Base-by-base conservation (phyloP, 2,329 filamentous ascomycete genomes). In the Dactylellina parvicollis region DNA sequence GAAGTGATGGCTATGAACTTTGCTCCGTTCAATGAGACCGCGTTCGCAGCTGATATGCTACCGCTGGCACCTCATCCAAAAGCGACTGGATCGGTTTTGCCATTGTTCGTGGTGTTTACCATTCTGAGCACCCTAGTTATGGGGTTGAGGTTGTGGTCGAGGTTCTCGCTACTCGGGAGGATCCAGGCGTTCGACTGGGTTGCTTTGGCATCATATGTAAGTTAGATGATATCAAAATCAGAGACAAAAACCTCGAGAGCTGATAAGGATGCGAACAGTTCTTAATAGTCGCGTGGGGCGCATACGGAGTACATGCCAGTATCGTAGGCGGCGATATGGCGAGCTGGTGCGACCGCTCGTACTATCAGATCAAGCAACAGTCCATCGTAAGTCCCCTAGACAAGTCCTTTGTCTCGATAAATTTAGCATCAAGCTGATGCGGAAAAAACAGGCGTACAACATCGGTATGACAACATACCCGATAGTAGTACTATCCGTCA, bases 241-340 rank as follows among this genome's bases (percentile, higher is more conserved):
- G n/a, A n/a, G n/a, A n/a, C n/a, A n/a, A n/a, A n/a, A n/a, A n/a
- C n/a, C n/a, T n/a, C n/a, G n/a, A n/a, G n/a, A n/a, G n/a, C n/a
- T n/a, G n/a, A n/a, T n/a, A n/a, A n/a, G n/a, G n/a, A n/a, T n/a
- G n/a, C n/a, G n/a, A 3, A 20, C 28, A 66, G 61, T 50, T 66
- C 42, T 30, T 66, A 14, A 66, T 66, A 20, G 52, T 66, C 5
- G 50, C 61, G 57, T 66, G 61, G 61, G 61, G 61, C 24, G 61
- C 61, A n/a, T 66, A 66, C 18, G 61, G 61, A 10, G 61, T 66
- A n/a, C 61, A 66, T 28, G 50, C 61, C 12, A 66, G 50, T n/a
- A 28, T 66, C 14, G 61, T 66, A 12, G 61, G 61, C 2, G 61
- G 61, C 24, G 42, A 66, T 42, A 66, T 66, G 61, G 61, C 61